These are phyloP conservation scores for Aspergillus homomorphus DNA, from an alignment of 495 filamentous ascomycete genomes.

Conservation along the genomic window DNA sequence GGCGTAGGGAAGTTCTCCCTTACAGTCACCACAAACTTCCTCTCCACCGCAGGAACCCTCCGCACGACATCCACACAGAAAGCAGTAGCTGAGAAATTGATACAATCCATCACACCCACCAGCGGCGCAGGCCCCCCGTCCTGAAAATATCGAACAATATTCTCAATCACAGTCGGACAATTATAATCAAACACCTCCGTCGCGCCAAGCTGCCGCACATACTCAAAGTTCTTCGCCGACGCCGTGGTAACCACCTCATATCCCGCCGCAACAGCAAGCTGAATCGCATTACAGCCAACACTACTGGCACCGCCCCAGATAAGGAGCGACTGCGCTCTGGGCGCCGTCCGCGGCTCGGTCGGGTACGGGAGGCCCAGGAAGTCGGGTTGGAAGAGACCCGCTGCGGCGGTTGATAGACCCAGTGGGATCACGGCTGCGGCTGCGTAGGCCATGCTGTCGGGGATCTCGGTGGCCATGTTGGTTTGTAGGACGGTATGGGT, in stretches of 20 bases:
- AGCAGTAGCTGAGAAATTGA: constrained; percentile 12
- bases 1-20: constrained; percentile 7
- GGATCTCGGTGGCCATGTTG: neutral
- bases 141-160: no score
- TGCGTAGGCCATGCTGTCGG: constrained; percentile 15
- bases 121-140: no score
- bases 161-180: no score
- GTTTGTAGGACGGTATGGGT: constrained; percentile 17
- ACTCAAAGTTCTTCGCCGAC: constrained; percentile 49
- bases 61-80: constrained; percentile 19
- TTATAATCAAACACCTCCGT: constrained; percentile 55
- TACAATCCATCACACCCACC: constrained; percentile 22
- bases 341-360: no score
- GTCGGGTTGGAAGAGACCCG: constrained; percentile 45
- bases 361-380: constrained; percentile 41
- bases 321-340: no score
- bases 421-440: constrained; percentile 39
- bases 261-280: constrained; percentile 56
- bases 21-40: constrained; percentile 22
- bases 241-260: constrained; percentile 55
- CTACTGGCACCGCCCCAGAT: constrained; percentile 59
- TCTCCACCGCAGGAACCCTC: constrained; percentile 1
- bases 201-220: constrained; percentile 52
- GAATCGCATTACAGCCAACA: constrained; percentile 58
- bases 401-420: constrained; percentile 47